Base-by-base conservation (phyloP, 805 yeast genomes). In the Lipomyces starkeyi region DNA sequence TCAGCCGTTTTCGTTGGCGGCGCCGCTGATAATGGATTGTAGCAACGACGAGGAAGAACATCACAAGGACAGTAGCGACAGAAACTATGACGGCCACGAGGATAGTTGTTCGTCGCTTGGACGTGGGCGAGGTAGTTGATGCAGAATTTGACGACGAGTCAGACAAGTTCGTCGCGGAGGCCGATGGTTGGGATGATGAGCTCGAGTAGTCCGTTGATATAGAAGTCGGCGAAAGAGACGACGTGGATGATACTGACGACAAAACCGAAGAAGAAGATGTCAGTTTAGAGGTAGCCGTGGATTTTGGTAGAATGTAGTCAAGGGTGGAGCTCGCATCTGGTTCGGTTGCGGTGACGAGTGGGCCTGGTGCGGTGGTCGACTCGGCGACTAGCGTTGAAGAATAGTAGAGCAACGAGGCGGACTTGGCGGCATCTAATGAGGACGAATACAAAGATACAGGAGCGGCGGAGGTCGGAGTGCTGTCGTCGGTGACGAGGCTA, bases 11-110 rank as follows among this genome's bases (percentile, higher is more conserved):
- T 27, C 56, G 56, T 27, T 25, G 32, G 7, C 32, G 56, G n/a
- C 32, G 27, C 7, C 56, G 56, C 27, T 53, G 56, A 53, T 17
- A 53, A 27, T 27, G 56, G 34, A 27, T 6, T 6, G 20, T 22
- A 3, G n/a, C 27, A 27, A 25, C 17, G 32, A 53, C 8, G 27
- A 53, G 32, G 32, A 53, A 53, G 17, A 53, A n/a, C 14, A 53
- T 22, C 13, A 53, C 56, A 20, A 53, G 56, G 27, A 53, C 17
- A 34, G 34, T 34, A 6, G 56, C 56, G 56, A 53, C 56, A 14
- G 56, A 53, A 1, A 53, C 56, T 0, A 53, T 53, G 27, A 53
- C 56, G 20, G 56, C 56, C 32, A 53, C 56, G 14, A 53, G 56
- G 17, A 53, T 53, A 11, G 56, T 53, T 27, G 56, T 53, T 22